Evolutionary conservation across 352 stramenopile species (phyloP), one percentile per base, ranked within the genome.

Genomic region (Globisporangium irregulare): DNA sequence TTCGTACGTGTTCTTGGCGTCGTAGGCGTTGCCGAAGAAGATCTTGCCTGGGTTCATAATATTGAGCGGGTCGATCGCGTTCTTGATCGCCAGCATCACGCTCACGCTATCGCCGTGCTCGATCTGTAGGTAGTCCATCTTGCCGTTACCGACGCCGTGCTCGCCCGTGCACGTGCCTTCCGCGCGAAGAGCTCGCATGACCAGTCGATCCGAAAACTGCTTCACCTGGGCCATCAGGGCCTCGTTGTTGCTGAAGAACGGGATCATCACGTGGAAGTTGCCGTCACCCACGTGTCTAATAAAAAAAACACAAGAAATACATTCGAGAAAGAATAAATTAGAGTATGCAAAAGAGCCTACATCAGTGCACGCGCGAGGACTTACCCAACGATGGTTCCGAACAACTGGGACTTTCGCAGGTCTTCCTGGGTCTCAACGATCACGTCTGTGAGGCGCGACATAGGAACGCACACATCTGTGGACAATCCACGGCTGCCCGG

Each of bases 11-110:
- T 71, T 55, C 43, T 64, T 65, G 1, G 65, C 65, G 43, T 70
- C 70, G 62, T 73, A 59, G 18, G 67, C 66, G 22, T 75, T 80
- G 61, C 79, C 77, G 59, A 93, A 92, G 62, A 99, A 90, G 61
- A 99, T 91, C 81, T 99, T 99, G 64, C 97, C 97, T 0, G 97
- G 97, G 82, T 99, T 99, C 82, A 99, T 91, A 51, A 99, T 98
- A 72, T 97, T 92, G 51, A 92, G 80, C 20, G 97, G 97, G 80
- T 99, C 97, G 8, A 99, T 72, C 36, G 94, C 85, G 24, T 87
- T 81, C 81, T 99, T 99, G 73, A 99, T 94, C 25, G 78, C 74
- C 64, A 82, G 76, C 97, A 99, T 99, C 61, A 98, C 86, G 41
- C 92, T 71, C 7, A 99, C 80, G 54, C 89, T 95, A 41, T 89